A percentile compares a stretch with the other conserved stretches of the same genome.
These are phyloP conservation scores for Xylaria scruposa DNA, from an alignment of 495 filamentous ascomycete genomes.

Conservation along the genomic window DNA sequence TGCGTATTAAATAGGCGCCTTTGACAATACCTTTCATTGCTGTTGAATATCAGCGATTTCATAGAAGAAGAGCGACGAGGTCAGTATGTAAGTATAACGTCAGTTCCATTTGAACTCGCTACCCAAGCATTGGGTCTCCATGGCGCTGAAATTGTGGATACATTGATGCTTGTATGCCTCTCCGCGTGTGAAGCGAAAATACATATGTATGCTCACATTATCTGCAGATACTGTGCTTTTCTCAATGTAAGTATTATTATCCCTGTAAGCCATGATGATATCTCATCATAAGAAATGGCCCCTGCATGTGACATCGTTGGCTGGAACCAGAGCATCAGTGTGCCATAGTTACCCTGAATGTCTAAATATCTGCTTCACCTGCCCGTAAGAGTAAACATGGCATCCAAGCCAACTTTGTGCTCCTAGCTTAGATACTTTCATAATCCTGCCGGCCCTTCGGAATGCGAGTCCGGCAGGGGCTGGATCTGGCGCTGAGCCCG, in stretches of 20 bases:
- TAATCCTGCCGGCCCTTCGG: conserved; percentile 62
- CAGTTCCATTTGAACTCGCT: conserved; percentile 42
- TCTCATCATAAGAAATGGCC: conserved; percentile 42
- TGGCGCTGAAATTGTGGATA: conserved; percentile 46
- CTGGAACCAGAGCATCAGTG: conserved; percentile 53
- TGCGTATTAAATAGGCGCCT: not conserved
- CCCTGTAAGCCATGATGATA: not conserved
- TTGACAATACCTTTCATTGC: not conserved
- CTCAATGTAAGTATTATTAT: not conserved
- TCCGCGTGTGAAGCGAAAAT: conserved; percentile 51
- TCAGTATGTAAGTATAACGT: no score
- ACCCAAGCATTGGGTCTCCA: conserved; percentile 67
- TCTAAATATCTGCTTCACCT: conserved; percentile 49
- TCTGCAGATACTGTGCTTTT: conserved; percentile 52
- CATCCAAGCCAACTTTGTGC: conserved; percentile 12
- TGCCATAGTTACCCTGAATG: conserved; percentile 63
- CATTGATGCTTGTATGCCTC: conserved; percentile 66
- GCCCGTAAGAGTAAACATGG: conserved; percentile 53
- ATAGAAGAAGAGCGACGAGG: no score
- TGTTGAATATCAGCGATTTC: no score
- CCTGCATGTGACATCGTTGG: conserved; percentile 61
- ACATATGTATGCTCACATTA: conserved; percentile 36
- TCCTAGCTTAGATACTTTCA: conserved; percentile 34
- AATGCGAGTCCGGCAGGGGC: conserved; percentile 52
- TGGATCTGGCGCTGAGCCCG: conserved; percentile 38